phyloP scores from a whole-genome alignment of 2,329 filamentous ascomycete species.

The Rhynchosporium graminicola region DNA sequence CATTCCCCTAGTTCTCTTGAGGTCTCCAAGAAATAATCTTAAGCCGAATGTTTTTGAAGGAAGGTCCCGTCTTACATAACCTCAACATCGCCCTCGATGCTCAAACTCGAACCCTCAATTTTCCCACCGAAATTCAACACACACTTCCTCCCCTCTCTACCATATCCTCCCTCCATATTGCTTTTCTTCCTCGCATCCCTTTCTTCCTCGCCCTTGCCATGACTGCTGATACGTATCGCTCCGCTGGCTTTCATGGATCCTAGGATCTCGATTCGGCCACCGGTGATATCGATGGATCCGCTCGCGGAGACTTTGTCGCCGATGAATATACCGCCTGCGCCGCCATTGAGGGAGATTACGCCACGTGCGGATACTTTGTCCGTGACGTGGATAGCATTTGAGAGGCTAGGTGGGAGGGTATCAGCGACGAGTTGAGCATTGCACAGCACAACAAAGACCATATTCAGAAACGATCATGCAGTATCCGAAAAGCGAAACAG shows the following conservation, averaged over 20 bases:
- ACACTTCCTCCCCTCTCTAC: neutral
- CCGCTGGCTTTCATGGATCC: constrained; percentile 28
- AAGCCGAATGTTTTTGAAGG: too few relatives aligned
- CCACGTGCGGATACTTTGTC: constrained; percentile 26
- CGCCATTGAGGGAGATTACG: constrained; percentile 21
- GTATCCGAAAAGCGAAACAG: too few relatives aligned
- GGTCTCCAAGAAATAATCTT: neutral
- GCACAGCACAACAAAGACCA: too few relatives aligned
- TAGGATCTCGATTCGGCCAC: constrained; percentile 20
- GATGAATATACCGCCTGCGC: constrained; percentile 21
- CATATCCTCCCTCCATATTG: too few relatives aligned
- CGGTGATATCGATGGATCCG: constrained; percentile 24
- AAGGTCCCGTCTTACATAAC: constrained; percentile 7
- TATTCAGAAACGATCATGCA: too few relatives aligned
- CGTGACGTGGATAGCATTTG: constrained; percentile 17
- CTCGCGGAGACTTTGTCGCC: constrained; percentile 21
- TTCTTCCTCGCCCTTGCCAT: constrained; percentile 5
- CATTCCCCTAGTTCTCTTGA: neutral
- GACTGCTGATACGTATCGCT: constrained; percentile 22
- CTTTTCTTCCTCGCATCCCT: too few relatives aligned
- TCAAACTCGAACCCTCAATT: constrained; percentile 14
- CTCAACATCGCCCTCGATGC: constrained; percentile 28
- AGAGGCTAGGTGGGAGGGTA: neutral
- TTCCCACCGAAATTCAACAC: constrained; percentile 25
- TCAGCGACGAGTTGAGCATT: neutral